A percentile compares a stretch with the other conserved stretches of the same genome.
Conservation (phyloP, 305 asterid genomes). For the Lippia alba region DNA sequence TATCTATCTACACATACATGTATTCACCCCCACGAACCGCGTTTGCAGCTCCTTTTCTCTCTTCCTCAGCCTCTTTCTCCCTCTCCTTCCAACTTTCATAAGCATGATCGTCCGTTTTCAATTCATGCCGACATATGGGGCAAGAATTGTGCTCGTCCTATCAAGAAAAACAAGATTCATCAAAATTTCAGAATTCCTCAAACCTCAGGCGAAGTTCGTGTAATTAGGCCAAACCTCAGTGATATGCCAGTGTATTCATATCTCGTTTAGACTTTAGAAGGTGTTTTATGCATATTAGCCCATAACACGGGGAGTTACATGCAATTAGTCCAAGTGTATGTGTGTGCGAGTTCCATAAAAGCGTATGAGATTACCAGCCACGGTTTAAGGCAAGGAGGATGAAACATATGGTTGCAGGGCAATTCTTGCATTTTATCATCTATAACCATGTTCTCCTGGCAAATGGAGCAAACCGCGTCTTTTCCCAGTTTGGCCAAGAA, state of each 20-base stretch:
- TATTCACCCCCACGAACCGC: slow-evolving; percentile 95
- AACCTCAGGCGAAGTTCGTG: too few species aligned
- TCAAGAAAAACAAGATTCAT: slow-evolving; percentile 10
- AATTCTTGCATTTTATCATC: slow-evolving; percentile 88
- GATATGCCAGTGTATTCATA: too few species aligned
- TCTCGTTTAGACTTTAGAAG: too few species aligned
- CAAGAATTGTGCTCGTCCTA: slow-evolving; percentile 96
- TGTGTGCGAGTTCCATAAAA: background rate
- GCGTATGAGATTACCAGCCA: slow-evolving; percentile 80
- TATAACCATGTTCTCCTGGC: slow-evolving; percentile 75
- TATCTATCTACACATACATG: slow-evolving; percentile 73
- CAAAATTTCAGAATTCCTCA: background rate
- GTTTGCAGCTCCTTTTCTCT: slow-evolving; percentile 94
- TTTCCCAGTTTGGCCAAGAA: slow-evolving; percentile 65
- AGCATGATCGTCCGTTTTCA: slow-evolving; percentile 85
- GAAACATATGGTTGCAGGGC: slow-evolving; percentile 94
- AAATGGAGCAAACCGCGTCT: slow-evolving; percentile 86
- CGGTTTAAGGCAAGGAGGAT: slow-evolving; percentile 96
- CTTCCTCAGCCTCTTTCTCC: slow-evolving; percentile 96
- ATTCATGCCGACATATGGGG: slow-evolving; percentile 92
- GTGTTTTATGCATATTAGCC: too few species aligned
- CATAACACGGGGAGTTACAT: too few species aligned
- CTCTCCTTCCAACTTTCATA: slow-evolving; percentile 94
- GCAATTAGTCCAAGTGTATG: background rate
- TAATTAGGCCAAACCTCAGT: too few species aligned